These are phyloP conservation scores for Aspergillus spinulosporus DNA, from an alignment of 2,329 filamentous ascomycete genomes.

Conservation along the genomic window DNA sequence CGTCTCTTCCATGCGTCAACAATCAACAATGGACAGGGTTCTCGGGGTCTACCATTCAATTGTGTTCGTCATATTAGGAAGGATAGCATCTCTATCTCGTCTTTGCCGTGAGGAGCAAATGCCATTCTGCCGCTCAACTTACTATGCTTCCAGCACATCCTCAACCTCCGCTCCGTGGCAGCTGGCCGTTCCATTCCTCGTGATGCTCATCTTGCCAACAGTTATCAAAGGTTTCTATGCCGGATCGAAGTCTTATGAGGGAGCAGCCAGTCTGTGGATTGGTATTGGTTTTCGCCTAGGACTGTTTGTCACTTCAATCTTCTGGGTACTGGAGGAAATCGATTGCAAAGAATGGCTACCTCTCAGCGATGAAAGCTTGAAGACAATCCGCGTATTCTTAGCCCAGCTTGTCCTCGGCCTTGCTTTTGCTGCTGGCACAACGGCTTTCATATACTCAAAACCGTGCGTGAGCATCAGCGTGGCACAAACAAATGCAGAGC, in stretches of 20 bases:
- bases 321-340: constrained; percentile 87
- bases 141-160: constrained; percentile 87
- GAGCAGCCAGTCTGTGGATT: constrained; percentile 81
- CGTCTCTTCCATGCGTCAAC: constrained; percentile 72
- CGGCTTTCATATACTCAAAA: constrained; percentile 81
- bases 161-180: constrained; percentile 94
- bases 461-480: constrained; percentile 75
- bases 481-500: constrained; percentile 47
- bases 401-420: constrained; percentile 80
- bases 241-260: constrained; percentile 83
- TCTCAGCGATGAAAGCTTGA: constrained; percentile 63
- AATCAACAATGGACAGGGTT: constrained; percentile 65
- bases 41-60: constrained; percentile 82
- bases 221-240: constrained; percentile 80
- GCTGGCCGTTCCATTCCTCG: constrained; percentile 73
- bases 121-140: constrained; percentile 92
- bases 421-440: constrained; percentile 78
- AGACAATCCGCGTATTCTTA: constrained; percentile 71
- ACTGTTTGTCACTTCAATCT: constrained; percentile 72
- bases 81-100: constrained; percentile 81
- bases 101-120: constrained; percentile 98
- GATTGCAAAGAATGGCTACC: constrained; percentile 79
- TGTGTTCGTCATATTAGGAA: constrained; percentile 75
- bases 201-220: constrained; percentile 70
- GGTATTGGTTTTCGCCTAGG: constrained; percentile 74